Base-by-base conservation (phyloP, 2,329 filamentous ascomycete species). In the Pezicula radicicola region DNA sequence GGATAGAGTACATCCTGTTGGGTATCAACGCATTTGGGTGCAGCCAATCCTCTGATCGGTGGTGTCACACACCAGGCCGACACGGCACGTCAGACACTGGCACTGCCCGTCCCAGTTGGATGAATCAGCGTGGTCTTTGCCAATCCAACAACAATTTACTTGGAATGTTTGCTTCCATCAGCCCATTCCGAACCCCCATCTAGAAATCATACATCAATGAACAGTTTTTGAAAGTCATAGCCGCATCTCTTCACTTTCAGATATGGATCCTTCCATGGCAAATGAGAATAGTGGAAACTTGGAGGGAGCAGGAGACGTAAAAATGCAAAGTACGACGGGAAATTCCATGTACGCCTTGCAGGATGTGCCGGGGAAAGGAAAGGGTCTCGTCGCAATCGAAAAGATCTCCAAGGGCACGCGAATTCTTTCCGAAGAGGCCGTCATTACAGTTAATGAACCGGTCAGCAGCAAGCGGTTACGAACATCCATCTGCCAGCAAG, bases 401-500 rank as follows among this genome's bases (percentile, higher is more conserved):
- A 55, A 67, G 44, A 73, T 75, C 51, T 50, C 62, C 3, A 68
- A 60, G 51, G 72, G 72, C 41, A 72, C 68, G 8, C 62, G 68
- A 25, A 70, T 76, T 49, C 55, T 75, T 28, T 67, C 59, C 16
- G 72, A 76, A 60, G 51, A 60, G 5, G 66, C 72, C 3, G 58
- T 74, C 39, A 60, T 76, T 54, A 70, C 63, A 33, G 48, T 61
- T 4, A 30, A 13, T 28, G 49, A 47, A 40, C 10, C 27, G n/a
- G 18, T 28, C 10, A 30, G 16, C 16, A 48, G 15, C 10, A 1
- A 30, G 35, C 9, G 9, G 2, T 49, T 59, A 10, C 36, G 12
- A 49, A 9, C n/a, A 49, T 56, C 44, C 7, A 51, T 57, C 4
- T 21, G 12, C 16, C 5, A 39, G 35, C 55, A 57, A 52, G 46